Percentiles rank a stretch among this genome's conserved stretches.
These are phyloP conservation scores for Magnusiomyces fungicola DNA, from an alignment of 1,139 yeast species.

Conservation along the genomic window DNA sequence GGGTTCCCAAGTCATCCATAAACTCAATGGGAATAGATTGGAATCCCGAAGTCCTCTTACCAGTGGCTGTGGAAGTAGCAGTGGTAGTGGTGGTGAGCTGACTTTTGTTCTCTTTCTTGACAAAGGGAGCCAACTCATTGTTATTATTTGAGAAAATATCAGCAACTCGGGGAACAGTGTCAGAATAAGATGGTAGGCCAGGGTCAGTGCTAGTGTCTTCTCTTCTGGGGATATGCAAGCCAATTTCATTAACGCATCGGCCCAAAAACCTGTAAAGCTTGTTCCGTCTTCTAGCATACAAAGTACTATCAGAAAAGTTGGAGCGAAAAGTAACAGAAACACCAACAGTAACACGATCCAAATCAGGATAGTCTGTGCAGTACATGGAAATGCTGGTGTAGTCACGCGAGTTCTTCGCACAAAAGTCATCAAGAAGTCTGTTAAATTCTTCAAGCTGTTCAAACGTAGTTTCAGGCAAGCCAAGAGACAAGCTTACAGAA, in stretches of 20 bases:
- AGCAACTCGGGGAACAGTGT: neutral
- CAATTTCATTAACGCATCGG: constrained; percentile 32
- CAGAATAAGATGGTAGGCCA: constrained; percentile 24
- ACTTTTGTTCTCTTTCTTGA: neutral
- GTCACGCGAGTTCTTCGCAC: constrained; percentile 33
- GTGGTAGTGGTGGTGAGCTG: neutral
- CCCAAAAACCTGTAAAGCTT: constrained; percentile 28
- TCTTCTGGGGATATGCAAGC: constrained; percentile 21
- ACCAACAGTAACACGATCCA: constrained; percentile 30
- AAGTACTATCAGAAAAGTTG: constrained; percentile 32
- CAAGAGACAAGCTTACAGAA: constrained; percentile 25
- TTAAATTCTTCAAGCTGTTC: constrained; percentile 33
- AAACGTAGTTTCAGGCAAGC: constrained; percentile 34
- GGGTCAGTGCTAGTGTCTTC: constrained; percentile 32
- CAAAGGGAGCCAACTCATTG: neutral
- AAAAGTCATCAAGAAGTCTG: constrained; percentile 27
- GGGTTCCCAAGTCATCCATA: neutral
- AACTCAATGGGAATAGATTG: neutral
- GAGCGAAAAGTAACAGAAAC: constrained; percentile 29
- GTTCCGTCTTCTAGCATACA: constrained; percentile 30
- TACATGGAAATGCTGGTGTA: constrained; percentile 31
- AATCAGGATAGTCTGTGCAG: constrained; percentile 31
- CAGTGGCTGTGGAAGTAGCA: neutral
- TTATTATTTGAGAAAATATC: neutral
- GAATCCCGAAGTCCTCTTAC: neutral